Evolutionary conservation across 225 moss, liverwort and hornwort genomes (phyloP), one percentile per base, ranked within the genome.

Genomic region (Anthoceros angustus): DNA sequence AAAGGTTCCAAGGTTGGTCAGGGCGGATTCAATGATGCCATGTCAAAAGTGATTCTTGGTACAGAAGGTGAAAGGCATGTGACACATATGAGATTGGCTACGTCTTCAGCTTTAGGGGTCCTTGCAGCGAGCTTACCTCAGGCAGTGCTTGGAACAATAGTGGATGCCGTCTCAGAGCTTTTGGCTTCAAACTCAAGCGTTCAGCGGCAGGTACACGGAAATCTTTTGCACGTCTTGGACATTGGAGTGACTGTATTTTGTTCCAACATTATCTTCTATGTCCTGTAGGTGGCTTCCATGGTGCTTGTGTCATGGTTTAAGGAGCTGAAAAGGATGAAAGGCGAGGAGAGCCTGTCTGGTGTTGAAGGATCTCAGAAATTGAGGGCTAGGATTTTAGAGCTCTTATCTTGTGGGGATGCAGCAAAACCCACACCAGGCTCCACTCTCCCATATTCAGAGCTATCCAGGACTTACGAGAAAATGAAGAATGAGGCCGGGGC

Each of bases 1-100:
- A 88, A 76, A 74, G 61, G 72, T 63, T 64, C 81, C 69, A 66
- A 73, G 66, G 62, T 75, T 75, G 10, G 5, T 80, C 26, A 72
- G 74, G 49, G 92, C 88, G 63, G 82, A 72, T 62, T 64, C 77
- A 42, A 81, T 81, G 67, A 68, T 68, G 9, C 63, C 63, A 42
- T 75, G 70, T 41, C 26, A 8, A 81, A 77, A 45, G 88, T 92
- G 64, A 71, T 88, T 40, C 86, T 92, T 60, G 92, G 92, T 71
- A 86, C 86, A 38, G 92, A 92, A 66, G 92, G 92, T 45, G 92
- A 92, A 70, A 92, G 87, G 79, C 86, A 86, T 11, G 88, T 80
- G 55, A 86, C 88, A 49, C 81, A 81, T 48, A 92, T 92, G 92
- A 82, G 92, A 55, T 88, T 88, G 62, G 86, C 88, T 16, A 88